A percentile compares a stretch with the other conserved stretches of the same genome.
Conservation (phyloP, 225 moss, liverwort and hornwort species). For the Physcomitrium patens region DNA sequence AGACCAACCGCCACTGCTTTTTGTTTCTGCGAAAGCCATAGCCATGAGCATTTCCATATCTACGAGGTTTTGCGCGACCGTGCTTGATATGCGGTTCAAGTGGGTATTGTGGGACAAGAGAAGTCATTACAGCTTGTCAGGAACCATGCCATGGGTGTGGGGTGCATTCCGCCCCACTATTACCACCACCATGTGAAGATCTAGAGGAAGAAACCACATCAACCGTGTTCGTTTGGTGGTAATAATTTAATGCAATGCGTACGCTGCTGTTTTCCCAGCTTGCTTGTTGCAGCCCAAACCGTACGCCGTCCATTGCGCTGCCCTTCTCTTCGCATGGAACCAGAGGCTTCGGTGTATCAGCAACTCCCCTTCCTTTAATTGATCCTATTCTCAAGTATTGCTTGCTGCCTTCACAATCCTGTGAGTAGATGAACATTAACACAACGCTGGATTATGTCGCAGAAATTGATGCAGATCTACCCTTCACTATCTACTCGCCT, state of each 20-base stretch:
- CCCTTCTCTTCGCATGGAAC: conserved; percentile 91
- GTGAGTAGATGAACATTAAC: conserved; percentile 71
- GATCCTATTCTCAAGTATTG: conserved; percentile 52
- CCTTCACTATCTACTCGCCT: conserved; percentile 57
- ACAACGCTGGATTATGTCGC: conserved; percentile 62
- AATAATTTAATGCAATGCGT: conserved; percentile 94
- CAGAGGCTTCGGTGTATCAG: conserved; percentile 69
- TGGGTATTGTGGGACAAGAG: conserved; percentile 82
- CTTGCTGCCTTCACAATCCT: conserved; percentile 55
- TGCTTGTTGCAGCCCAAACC: conserved; percentile 96
- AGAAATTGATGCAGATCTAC: conserved; percentile 47
- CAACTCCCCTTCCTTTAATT: conserved; percentile 67
- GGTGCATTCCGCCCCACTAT: conserved; percentile 52
- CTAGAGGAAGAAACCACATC: conserved; percentile 98
- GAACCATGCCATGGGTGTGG: conserved; percentile 69
- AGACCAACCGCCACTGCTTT: conserved; percentile 87
- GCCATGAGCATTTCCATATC: conserved; percentile 93
- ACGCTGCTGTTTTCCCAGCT: conserved; percentile 99
- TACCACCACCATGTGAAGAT: conserved; percentile 72
- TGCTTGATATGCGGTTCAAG: conserved; percentile 91
- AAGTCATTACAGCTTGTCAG: conserved; percentile 71
- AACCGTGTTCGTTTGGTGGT: conserved; percentile 78
- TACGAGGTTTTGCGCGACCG: conserved; percentile 83
- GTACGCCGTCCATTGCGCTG: conserved; percentile 99
- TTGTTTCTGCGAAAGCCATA: conserved; percentile 99